Percentiles rank a stretch among this genome's conserved stretches.
Evolutionary conservation across 306 rosid species (phyloP).

Genomic region (Acacia acuminata): DNA sequence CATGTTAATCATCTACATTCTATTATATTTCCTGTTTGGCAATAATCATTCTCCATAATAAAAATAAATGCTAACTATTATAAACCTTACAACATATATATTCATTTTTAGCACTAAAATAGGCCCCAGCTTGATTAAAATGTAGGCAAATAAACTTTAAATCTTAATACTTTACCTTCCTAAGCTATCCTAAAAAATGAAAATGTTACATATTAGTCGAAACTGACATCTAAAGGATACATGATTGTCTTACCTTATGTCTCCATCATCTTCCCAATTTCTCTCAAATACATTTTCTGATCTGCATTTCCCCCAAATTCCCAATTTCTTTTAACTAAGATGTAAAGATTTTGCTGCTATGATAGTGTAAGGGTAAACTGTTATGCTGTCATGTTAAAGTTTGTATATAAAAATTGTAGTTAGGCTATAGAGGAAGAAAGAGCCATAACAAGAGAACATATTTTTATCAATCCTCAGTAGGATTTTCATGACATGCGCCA

Average conservation of each 20-base stretch:
- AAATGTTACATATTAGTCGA: not conserved
- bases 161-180: not conserved
- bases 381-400: not conserved
- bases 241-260: not conserved
- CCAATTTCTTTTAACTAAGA: not conserved
- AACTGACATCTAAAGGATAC: not conserved
- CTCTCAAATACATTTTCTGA: not conserved
- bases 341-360: not conserved
- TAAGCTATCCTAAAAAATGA: not conserved
- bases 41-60: not conserved
- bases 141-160: not conserved
- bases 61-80: constrained; percentile 3
- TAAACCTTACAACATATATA: not conserved
- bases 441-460: not conserved
- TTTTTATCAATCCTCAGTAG: constrained; percentile 18
- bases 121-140: not conserved
- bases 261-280: not conserved
- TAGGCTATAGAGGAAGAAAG: not conserved
- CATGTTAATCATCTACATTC: constrained; percentile 8
- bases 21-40: constrained; percentile 23
- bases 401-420: not conserved
- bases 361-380: not conserved
- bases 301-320: not conserved
- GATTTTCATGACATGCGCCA: constrained; percentile 10
- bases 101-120: not conserved